Evolutionary conservation across 2,329 filamentous ascomycete species (phyloP).

Genomic region (Fusarium neocosmosporiellum): DNA sequence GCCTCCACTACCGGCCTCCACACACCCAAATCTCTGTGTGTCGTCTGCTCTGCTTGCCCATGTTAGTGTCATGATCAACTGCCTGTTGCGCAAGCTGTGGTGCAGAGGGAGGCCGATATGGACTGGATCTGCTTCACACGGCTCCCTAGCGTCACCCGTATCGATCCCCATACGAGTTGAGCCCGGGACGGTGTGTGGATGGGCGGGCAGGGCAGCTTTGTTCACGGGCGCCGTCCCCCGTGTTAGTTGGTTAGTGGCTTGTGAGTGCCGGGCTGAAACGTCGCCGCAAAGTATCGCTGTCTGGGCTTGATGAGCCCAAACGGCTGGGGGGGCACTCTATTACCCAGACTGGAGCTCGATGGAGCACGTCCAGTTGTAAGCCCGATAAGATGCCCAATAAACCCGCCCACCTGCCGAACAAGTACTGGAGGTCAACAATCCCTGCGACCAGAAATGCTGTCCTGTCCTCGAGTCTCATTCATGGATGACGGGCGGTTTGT

Average conservation of each 20-base stretch:
- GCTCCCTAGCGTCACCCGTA: slow-evolving; percentile 31
- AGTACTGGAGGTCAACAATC: not conserved
- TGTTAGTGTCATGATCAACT: slow-evolving; percentile 36
- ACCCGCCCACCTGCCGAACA: not conserved
- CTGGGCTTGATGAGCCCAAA: slow-evolving; percentile 3
- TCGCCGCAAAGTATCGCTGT: slow-evolving; percentile 23
- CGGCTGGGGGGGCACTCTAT: not conserved
- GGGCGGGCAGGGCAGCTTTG: slow-evolving; percentile 11
- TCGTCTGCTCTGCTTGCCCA: not conserved
- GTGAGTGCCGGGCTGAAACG: slow-evolving; percentile 38
- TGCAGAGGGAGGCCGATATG: slow-evolving; percentile 20
- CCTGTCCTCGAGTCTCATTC: not conserved
- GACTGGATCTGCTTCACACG: slow-evolving; percentile 15
- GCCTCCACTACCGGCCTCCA: slow-evolving; percentile 37
- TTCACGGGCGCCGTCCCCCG: slow-evolving; percentile 6
- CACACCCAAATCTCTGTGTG: slow-evolving; percentile 22
- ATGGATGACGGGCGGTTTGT: not conserved
- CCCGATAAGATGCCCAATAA: not conserved
- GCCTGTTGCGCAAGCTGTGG: slow-evolving; percentile 31
- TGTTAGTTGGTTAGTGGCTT: slow-evolving; percentile 23
- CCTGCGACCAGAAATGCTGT: not conserved
- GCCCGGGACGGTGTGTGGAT: not conserved
- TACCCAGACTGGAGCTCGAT: not conserved
- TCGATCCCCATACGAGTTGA: slow-evolving; percentile 1
- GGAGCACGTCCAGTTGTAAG: not conserved